Evolutionary conservation across 2,329 filamentous ascomycete genomes (phyloP).

Genomic region (Pseudocercospora eumusae): DNA sequence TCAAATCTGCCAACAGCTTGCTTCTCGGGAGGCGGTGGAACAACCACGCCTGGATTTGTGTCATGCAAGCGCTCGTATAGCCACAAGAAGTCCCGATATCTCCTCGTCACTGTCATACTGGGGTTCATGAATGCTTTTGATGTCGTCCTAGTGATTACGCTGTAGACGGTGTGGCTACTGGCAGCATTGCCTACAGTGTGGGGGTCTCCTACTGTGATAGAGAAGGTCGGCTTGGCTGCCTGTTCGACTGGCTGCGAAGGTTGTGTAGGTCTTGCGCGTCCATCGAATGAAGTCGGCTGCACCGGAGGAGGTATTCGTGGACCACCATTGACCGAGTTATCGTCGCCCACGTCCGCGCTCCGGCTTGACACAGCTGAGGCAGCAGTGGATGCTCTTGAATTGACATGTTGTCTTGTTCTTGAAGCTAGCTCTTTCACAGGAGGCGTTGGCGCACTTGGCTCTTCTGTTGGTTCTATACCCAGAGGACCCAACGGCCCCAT

Average conservation of each 20-base stretch:
- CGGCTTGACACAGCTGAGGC: constrained; percentile 54
- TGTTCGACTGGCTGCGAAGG: constrained; percentile 91
- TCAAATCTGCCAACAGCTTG: constrained; percentile 96
- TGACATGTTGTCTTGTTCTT: constrained; percentile 43
- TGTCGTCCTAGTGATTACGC: constrained; percentile 90
- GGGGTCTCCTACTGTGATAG: constrained; percentile 90
- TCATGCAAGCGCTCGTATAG: constrained; percentile 91
- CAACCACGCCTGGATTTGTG: constrained; percentile 92
- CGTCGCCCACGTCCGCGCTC: constrained; percentile 67
- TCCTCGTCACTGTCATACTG: constrained; percentile 88
- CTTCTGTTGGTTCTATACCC: constrained; percentile 53
- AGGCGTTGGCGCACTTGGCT: constrained; percentile 62
- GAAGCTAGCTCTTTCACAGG: constrained; percentile 62
- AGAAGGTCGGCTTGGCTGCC: constrained; percentile 86
- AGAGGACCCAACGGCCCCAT: constrained; percentile 74
- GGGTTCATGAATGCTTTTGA: constrained; percentile 93
- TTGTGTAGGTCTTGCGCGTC: constrained; percentile 56
- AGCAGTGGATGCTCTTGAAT: constrained; percentile 49
- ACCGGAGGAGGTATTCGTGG: constrained; percentile 67
- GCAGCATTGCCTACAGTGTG: constrained; percentile 97
- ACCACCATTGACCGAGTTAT: constrained; percentile 48
- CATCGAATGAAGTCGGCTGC: constrained; percentile 51
- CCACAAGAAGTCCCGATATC: constrained; percentile 97
- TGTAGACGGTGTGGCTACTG: constrained; percentile 96
- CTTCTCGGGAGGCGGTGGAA: constrained; percentile 95